These are phyloP conservation scores for Aspergillus biplanus DNA, from an alignment of 495 filamentous ascomycete species.

Conservation along the genomic window DNA sequence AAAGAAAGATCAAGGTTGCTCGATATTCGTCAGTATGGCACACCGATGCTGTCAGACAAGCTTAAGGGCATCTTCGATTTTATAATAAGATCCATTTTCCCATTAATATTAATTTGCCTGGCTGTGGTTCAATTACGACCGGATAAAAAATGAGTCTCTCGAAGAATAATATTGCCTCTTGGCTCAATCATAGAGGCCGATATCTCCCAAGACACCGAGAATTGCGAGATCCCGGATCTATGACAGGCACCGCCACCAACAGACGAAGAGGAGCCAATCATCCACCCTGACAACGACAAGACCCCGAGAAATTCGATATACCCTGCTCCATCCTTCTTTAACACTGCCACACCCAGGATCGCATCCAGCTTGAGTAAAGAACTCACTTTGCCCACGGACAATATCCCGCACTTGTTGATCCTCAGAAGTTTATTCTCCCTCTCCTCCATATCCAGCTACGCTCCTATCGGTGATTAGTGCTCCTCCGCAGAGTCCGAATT, in stretches of 20 bases:
- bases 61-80: no score
- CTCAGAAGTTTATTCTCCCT: not conserved
- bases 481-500: constrained; percentile 6
- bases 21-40: no score
- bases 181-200: constrained; percentile 6
- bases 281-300: not conserved
- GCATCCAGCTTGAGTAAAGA: not conserved
- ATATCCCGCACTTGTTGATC: no score
- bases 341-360: constrained; percentile 15
- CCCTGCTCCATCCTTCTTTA: not conserved
- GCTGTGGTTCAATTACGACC: not conserved
- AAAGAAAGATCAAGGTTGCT: no score
- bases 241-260: constrained; percentile 4
- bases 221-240: constrained; percentile 5
- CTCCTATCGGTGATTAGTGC: constrained; percentile 2
- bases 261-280: constrained; percentile 8
- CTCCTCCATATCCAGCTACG: not conserved
- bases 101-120: not conserved
- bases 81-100: no score
- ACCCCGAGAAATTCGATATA: constrained; percentile 19
- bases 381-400: no score
- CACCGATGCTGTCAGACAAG: no score
- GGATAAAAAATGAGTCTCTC: not conserved
- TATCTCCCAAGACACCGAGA: constrained; percentile 17
- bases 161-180: not conserved